These are phyloP conservation scores for Protomyces inouyei DNA, from an alignment of 1,139 yeast species.

Conservation along the genomic window DNA sequence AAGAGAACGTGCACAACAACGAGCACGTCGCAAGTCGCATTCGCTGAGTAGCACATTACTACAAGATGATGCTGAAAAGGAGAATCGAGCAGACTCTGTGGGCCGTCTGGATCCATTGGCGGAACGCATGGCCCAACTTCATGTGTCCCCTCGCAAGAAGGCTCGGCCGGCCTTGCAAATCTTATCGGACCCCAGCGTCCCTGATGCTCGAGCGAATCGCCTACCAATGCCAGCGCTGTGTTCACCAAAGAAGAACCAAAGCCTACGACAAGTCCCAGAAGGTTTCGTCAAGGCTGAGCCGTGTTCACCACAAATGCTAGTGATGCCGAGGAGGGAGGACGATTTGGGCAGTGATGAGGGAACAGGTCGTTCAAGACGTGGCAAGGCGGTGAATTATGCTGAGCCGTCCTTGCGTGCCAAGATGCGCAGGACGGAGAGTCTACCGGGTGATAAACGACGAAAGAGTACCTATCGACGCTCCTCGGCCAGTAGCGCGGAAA, in stretches of 20 bases:
- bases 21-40: not conserved
- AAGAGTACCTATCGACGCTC: constrained; percentile 14
- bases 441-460: constrained; percentile 27
- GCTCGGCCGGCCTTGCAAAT: not conserved
- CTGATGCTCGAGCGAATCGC: not conserved
- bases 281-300: constrained; percentile 17
- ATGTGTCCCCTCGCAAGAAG: not conserved
- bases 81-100: not conserved
- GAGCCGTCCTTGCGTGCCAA: constrained; percentile 64
- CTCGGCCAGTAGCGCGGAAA: not conserved
- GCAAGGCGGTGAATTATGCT: constrained; percentile 59
- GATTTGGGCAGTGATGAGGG: not conserved
- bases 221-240: not conserved
- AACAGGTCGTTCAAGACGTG: constrained; percentile 38
- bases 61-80: not conserved
- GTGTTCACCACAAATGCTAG: constrained; percentile 1
- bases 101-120: not conserved
- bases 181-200: not conserved
- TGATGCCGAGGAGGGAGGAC: not conserved
- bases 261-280: not conserved
- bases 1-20: not conserved
- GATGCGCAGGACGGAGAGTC: constrained; percentile 62
- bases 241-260: not conserved
- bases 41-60: not conserved
- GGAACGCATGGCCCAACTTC: not conserved